Evolutionary conservation across 306 rosid genomes (phyloP).

Genomic region (Quercus berberidifolia): DNA sequence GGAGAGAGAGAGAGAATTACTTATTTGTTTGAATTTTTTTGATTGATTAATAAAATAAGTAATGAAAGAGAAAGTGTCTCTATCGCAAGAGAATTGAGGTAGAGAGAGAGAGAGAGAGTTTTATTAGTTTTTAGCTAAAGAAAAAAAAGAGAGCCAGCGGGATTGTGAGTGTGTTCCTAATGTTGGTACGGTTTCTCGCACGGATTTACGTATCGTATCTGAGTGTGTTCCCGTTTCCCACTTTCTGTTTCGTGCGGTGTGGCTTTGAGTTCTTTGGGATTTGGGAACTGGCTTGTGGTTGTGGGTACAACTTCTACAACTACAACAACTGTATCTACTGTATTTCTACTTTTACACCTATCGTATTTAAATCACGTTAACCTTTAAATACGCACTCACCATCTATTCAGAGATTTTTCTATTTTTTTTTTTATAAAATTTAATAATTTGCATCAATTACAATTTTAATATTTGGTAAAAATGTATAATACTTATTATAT

Average conservation of each 20-base stretch:
- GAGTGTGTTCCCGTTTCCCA: not conserved
- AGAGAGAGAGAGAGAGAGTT: no score
- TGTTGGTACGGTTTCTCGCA: slow-evolving; percentile 22
- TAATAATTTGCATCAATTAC: no score
- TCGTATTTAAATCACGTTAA: no score
- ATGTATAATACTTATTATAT: fast-evolving
- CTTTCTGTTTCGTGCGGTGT: not conserved
- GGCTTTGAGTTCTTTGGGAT: not conserved
- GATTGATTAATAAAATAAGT: not conserved
- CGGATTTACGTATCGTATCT: slow-evolving; percentile 7
- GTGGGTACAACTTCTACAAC: no score
- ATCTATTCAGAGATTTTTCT: no score
- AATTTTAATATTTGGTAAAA: no score
- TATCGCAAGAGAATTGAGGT: slow-evolving; percentile 22
- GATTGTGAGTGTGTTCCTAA: slow-evolving; percentile 7
- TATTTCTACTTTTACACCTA: no score
- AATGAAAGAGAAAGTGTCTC: slow-evolving; percentile 26
- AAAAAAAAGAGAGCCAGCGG: not conserved
- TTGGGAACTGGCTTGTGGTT: no score
- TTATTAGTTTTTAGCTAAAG: no score
- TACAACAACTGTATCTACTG: no score
- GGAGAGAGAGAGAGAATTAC: slow-evolving; percentile 5
- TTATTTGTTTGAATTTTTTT: not conserved
- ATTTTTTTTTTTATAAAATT: no score
- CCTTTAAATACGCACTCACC: no score